Base-by-base conservation (phyloP, 371 early-diverging fungal genomes). In the Circinella minor region DNA sequence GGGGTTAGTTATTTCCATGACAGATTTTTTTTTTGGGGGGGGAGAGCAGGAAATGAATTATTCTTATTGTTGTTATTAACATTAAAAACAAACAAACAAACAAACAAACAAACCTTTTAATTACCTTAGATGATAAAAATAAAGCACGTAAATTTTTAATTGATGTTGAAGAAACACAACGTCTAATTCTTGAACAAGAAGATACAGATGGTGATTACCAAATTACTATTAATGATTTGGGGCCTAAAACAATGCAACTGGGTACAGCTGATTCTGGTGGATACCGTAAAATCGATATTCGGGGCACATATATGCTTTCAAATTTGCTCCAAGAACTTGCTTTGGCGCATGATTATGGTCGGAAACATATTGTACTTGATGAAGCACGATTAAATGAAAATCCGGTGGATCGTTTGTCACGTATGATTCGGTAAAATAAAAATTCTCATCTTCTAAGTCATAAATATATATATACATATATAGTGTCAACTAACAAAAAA, bases 161-260 rank as follows among this genome's bases (percentile, higher is more conserved):
- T 55, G 93, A 98, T 69, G 96, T 98, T 0, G 91, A 91, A 61
- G 91, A 91, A 68, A 94, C 95, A 3, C 88, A 92, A 63, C 88
- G 91, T 61, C 74, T 80, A 37, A 87, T 98, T 15, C 79, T 98
- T 43, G 90, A 85, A 66, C 98, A 98, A 74, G 98, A 98, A 79
- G 99, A 98, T 78, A 96, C 97, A 0, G 94, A 97, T 78, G 95
- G 95, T 20, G 95, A 98, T 73, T 92, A 86, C 71, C 98, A 97
- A 76, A 96, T 98, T 72, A 98, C 98, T 0, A 84, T 98, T 60
- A 89, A 93, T 59, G 99, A 98, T 79, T 69, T 83, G 9, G 99
- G 99, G 0, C 98, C 99, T 36, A 98, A 98, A 73, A 84, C 91
- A 4, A 88, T 98, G 71, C 83, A 88, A 4, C 84, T 98, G 37